Base-by-base conservation (phyloP, 805 yeast genomes). In the Cyberlindnera meyerae region DNA sequence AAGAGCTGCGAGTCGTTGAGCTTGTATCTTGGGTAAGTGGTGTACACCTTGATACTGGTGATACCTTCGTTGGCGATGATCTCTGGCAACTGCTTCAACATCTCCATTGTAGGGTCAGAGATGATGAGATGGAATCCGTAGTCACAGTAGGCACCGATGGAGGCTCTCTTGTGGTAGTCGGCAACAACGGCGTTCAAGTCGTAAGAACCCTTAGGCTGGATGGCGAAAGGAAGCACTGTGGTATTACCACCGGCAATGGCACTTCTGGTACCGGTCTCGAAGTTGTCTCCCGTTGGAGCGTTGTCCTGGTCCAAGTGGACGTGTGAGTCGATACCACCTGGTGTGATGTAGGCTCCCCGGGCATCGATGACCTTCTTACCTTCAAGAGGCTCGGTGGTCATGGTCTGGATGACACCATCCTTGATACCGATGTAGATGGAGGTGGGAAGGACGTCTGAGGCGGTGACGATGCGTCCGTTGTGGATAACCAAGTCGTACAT, bases 201-300 rank as follows among this genome's bases (percentile, higher is more conserved):
- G 25, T 49, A 47, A 16, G 51, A 57, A 13, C 56, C 58, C 29
- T 56, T 56, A 14, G 61, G 59, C 37, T 69, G 77, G 4, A 67
- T 54, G 9, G 77, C 75, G 54, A 71, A 71, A 8, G 69, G 62
- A 30, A 71, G 50, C 24, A 71, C 54, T 1, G 75, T 63, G 5
- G 77, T 71, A 5, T 72, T 71, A 9, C 77, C 77, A 32, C 77
- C 77, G 18, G 68, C 68, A 17, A 70, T 57, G 1, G 74, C 73
- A 38, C 68, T 60, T 47, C 64, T 57, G 0, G 75, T 59, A 3
- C 72, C 75, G 4, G 64, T 48, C 32, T 61, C 67, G 43, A 69
- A 68, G 14, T 61, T 63, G 43, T 70, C 77, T 27, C 71, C 70
- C 2, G 66, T 59, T 5, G 67, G 59, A 12, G 62, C 57, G 26